Percentiles rank a stretch among this genome's conserved stretches.
These are phyloP conservation scores for Psidium friedrichsthalianum DNA, from an alignment of 345 rosid species.

Conservation along the genomic window DNA sequence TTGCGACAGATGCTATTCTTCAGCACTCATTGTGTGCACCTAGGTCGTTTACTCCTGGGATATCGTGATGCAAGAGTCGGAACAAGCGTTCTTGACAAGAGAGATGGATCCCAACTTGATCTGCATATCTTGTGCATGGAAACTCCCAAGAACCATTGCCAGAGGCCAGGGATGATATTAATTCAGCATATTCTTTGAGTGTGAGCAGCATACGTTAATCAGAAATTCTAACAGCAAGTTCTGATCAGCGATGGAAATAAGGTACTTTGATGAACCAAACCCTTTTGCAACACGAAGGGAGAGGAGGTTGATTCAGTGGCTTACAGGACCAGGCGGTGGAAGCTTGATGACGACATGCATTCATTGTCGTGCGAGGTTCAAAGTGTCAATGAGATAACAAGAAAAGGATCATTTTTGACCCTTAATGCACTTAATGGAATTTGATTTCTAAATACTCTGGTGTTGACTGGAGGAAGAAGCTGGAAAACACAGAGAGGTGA, in stretches of 20 bases:
- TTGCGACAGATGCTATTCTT: slow-evolving; percentile 75
- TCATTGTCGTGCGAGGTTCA: slow-evolving; percentile 91
- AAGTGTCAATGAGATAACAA: slow-evolving; percentile 76
- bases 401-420: slow-evolving; percentile 66
- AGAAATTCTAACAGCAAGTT: slow-evolving; percentile 86
- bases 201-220: slow-evolving; percentile 84
- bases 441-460: slow-evolving; percentile 89
- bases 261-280: slow-evolving; percentile 79
- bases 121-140: slow-evolving; percentile 75
- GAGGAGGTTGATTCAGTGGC: slow-evolving; percentile 98
- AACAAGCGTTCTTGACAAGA: slow-evolving; percentile 85
- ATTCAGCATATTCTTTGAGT: slow-evolving; percentile 65
- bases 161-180: slow-evolving; percentile 81
- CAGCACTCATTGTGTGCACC: slow-evolving; percentile 90
- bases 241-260: slow-evolving; percentile 76
- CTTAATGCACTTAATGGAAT: slow-evolving; percentile 95
- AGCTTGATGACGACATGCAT: slow-evolving; percentile 66
- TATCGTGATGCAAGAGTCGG: slow-evolving; percentile 89
- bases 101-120: slow-evolving; percentile 90
- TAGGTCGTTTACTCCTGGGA: slow-evolving; percentile 97
- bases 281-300: slow-evolving; percentile 88
- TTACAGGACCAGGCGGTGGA: slow-evolving; percentile 91
- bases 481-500: slow-evolving; percentile 99
- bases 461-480: slow-evolving; percentile 97
- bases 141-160: slow-evolving; percentile 89